Evolutionary conservation across 257 asterid species (phyloP), one percentile per base, ranked within the genome.

Genomic region (Solanum appendiculatum): DNA sequence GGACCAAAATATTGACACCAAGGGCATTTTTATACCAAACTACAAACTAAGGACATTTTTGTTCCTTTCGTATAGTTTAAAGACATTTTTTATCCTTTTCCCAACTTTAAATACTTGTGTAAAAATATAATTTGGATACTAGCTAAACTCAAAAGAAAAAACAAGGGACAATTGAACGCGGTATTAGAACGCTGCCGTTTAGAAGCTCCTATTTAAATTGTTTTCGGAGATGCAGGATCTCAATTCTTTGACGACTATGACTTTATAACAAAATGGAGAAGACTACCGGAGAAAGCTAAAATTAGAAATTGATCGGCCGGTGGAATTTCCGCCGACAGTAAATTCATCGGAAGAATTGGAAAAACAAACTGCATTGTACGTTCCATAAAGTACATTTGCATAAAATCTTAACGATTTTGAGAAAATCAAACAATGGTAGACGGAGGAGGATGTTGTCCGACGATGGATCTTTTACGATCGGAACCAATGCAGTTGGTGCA

Each of bases 391-490:
- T 77, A 40, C 13, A 78, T 44, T 78, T 78, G 64, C 18, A 44
- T 15, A 44, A 44, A 44, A 42, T 27, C 40, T 44, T 29, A 78
- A 78, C 64, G 15, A 78, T 25, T 77, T 13, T 21, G 31, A 78
- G 16, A 78, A 78, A 42, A 42, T 78, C 63, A 78, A 25, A 42
- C 3, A 66, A 82, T 58, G 81, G 74, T 66, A 90, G 70, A 27
- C 33, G 83, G 40, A 39, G 66, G 70, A 63, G 86, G 86, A 29
- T 33, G 87, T 86, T 87, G 83, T 68, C 89, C 89, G 86, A 44
- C 91, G 84, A 94, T 93, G 97, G 97, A 94, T 93, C 90, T 94
- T 88, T 90, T 94, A 85, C 91, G 97, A 31, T 94, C 95, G 82
- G 97, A 94, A 85, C 88, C 91, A 89, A 94, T 92, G 97, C 97